phyloP scores from a whole-genome alignment of 179 eudicot genomes.

The Kewa caespitosa region DNA sequence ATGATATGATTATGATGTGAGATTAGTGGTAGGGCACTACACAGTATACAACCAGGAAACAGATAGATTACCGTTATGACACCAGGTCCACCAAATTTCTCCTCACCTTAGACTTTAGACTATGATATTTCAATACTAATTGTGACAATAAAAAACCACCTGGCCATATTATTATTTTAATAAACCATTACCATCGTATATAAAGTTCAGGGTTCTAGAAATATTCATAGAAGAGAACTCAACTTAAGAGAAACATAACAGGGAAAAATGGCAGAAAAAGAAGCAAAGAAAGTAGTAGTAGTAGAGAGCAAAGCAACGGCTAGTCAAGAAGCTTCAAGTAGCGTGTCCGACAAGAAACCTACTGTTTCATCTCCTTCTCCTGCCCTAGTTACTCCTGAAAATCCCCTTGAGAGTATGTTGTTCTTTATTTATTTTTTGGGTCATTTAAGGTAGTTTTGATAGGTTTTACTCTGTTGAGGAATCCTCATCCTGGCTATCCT shows the following conservation, averaged over 20 bases:
- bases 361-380: constrained; percentile 8
- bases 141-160: background rate
- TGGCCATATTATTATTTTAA: background rate
- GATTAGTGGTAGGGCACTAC: background rate
- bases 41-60: background rate
- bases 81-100: background rate
- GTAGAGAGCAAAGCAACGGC: constrained; percentile 14
- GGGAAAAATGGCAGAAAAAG: constrained; percentile 14
- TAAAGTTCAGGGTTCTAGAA: constrained; percentile 13
- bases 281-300: constrained; percentile 18
- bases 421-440: background rate
- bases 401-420: background rate
- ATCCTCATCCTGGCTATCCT: background rate
- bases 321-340: background rate
- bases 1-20: background rate
- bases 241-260: background rate
- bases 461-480: background rate
- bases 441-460: background rate
- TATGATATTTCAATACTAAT: no score
- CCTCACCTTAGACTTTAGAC: background rate
- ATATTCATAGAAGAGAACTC: background rate
- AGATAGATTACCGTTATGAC: background rate
- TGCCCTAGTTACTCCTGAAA: constrained; percentile 12
- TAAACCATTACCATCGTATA: background rate
- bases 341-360: constrained; percentile 6